phyloP scores from a whole-genome alignment of 1,284 basidiomycete genomes.

The Erythrobasidium hasegawianum region DNA sequence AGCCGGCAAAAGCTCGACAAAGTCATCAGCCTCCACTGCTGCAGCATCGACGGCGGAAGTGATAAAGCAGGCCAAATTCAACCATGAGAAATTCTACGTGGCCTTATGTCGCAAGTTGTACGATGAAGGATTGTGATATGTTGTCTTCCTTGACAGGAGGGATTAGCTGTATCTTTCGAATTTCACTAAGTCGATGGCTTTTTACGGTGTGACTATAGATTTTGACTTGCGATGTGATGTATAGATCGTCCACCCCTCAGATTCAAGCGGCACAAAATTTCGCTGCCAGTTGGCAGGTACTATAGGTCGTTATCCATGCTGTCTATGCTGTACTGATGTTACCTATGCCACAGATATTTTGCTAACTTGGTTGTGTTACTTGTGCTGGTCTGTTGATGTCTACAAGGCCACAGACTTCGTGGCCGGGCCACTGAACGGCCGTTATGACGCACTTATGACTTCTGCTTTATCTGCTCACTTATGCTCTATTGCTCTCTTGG shows the following conservation, averaged over 20 bases:
- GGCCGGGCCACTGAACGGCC: not conserved
- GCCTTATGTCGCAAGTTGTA: slow-evolving; percentile 71
- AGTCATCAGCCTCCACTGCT: not conserved
- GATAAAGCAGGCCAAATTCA: slow-evolving; percentile 48
- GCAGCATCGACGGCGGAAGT: not conserved
- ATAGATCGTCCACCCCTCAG: too few species aligned
- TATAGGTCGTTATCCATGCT: too few species aligned
- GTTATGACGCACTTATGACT: not conserved
- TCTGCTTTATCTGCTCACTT: not conserved
- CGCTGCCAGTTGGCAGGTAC: too few species aligned
- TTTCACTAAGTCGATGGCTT: too few species aligned
- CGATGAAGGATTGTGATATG: slow-evolving; percentile 64
- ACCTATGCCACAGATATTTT: too few species aligned
- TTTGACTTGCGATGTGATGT: too few species aligned
- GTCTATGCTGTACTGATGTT: too few species aligned
- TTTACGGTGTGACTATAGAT: too few species aligned
- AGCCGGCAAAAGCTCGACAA: slow-evolving; percentile 13
- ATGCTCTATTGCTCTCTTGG: too few species aligned
- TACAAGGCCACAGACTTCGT: not conserved
- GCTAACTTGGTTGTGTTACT: too few species aligned
- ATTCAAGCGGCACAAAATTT: too few species aligned
- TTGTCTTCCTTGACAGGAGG: not conserved
- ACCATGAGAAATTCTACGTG: slow-evolving; percentile 71
- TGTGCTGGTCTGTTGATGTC: not conserved
- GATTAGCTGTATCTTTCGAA: too few species aligned